A percentile compares a stretch with the other conserved stretches of the same genome.
These are phyloP conservation scores for Abrus pulchellus DNA, from an alignment of 306 rosid genomes.

Conservation along the genomic window DNA sequence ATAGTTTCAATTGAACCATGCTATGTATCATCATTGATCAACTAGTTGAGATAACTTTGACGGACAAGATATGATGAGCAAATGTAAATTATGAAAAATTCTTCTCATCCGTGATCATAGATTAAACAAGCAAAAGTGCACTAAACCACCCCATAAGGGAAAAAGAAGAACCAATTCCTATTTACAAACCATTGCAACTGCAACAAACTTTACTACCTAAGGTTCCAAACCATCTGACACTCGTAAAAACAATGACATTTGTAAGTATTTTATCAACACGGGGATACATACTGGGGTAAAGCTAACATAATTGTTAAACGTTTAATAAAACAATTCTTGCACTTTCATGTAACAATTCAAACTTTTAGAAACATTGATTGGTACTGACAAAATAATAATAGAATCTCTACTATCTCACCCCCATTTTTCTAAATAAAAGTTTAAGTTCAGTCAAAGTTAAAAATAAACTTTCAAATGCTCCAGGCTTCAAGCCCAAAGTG, in stretches of 20 bases:
- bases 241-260: background rate
- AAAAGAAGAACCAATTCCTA: background rate
- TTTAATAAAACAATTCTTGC: background rate
- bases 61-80: background rate
- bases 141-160: background rate
- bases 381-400: background rate
- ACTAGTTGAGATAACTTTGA: background rate
- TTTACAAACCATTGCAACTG: background rate
- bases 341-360: background rate
- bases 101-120: background rate
- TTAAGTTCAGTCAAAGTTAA: background rate
- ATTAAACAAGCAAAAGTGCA: background rate
- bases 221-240: background rate
- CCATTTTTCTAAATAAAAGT: background rate
- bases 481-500: constrained; percentile 3
- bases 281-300: background rate
- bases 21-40: background rate
- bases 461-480: background rate
- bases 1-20: background rate
- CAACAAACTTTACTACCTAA: background rate
- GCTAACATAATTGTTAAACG: background rate
- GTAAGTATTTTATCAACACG: background rate
- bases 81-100: background rate
- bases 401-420: background rate
- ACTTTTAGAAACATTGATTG: background rate